A percentile compares a stretch with the other conserved stretches of the same genome.
Evolutionary conservation across 495 filamentous ascomycete genomes (phyloP).

Genomic region (Opeltia flavorubescens): DNA sequence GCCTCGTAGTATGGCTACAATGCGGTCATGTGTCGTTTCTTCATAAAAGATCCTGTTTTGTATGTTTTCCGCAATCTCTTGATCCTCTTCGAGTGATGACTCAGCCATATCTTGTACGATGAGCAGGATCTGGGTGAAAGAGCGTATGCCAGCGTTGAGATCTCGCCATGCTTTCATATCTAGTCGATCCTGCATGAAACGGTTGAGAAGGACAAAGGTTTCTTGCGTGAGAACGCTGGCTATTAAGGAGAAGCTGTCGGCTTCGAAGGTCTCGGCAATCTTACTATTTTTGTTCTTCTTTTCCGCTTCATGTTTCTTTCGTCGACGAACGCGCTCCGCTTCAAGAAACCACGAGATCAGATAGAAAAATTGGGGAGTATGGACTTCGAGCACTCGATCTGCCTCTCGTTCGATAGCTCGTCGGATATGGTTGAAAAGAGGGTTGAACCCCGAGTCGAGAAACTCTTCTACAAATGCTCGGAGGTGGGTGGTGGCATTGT

Average conservation of each 20-base stretch:
- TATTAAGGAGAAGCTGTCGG: slow-evolving; percentile 71
- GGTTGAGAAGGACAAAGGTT: slow-evolving; percentile 76
- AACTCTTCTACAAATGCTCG: slow-evolving; percentile 83
- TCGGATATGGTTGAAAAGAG: slow-evolving; percentile 72
- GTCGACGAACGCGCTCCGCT: slow-evolving; percentile 67
- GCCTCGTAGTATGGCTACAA: slow-evolving; percentile 59
- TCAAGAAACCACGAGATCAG: slow-evolving; percentile 87
- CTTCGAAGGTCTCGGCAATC: slow-evolving; percentile 33
- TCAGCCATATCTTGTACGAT: slow-evolving; percentile 90
- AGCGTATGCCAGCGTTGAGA: slow-evolving; percentile 77
- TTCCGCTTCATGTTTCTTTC: slow-evolving; percentile 29
- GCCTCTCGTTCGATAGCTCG: slow-evolving; percentile 86
- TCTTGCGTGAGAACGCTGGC: slow-evolving; percentile 85
- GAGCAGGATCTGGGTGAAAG: slow-evolving; percentile 63
- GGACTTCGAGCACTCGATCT: slow-evolving; percentile 59
- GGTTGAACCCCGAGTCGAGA: slow-evolving; percentile 90
- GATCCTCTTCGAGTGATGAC: slow-evolving; percentile 76
- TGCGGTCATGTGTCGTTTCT: slow-evolving; percentile 78
- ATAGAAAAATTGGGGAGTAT: slow-evolving; percentile 79
- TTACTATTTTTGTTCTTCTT: slow-evolving; percentile 27
- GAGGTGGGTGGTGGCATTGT: slow-evolving; percentile 54
- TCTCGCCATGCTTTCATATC: slow-evolving; percentile 80
- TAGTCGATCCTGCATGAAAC: slow-evolving; percentile 60
- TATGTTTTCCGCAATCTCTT: slow-evolving; percentile 97
- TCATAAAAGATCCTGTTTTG: slow-evolving; percentile 96